A percentile compares a stretch with the other conserved stretches of the same genome.
These are phyloP conservation scores for Saksenaea vasiformis DNA, from an alignment of 371 early-diverging fungal genomes.

Conservation along the genomic window DNA sequence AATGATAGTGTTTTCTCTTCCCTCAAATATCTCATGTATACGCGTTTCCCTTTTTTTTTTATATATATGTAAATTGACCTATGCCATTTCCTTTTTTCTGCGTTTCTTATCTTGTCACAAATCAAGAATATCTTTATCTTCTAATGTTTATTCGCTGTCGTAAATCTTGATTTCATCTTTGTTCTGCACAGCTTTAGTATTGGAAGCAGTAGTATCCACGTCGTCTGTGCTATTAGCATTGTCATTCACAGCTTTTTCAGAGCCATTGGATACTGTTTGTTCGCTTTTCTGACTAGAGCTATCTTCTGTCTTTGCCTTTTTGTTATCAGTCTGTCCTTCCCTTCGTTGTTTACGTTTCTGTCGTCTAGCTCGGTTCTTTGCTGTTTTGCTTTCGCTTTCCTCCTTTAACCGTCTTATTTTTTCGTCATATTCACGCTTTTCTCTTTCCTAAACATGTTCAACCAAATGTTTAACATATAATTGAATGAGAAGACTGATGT, in stretches of 20 bases:
- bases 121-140: background rate
- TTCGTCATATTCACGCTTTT: slow-evolving; percentile 56
- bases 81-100: background rate
- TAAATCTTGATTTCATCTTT: background rate
- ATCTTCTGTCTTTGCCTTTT: slow-evolving; percentile 24
- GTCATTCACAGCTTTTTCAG: no score
- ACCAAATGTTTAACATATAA: background rate
- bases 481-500: background rate
- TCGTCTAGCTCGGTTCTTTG: slow-evolving; percentile 84
- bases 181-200: background rate
- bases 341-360: slow-evolving; percentile 63
- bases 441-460: slow-evolving; percentile 32
- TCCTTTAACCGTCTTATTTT: slow-evolving; percentile 58
- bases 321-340: slow-evolving; percentile 30
- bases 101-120: background rate
- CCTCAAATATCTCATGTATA: background rate
- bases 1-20: background rate
- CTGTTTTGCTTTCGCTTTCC: slow-evolving; percentile 80
- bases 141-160: background rate
- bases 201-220: no score
- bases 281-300: background rate
- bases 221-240: no score
- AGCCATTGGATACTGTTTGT: no score
- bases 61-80: background rate
- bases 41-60: background rate